Evolutionary conservation across 1,284 basidiomycete species (phyloP), one percentile per base, ranked within the genome.

Genomic region (Boletus semigastroideus): DNA sequence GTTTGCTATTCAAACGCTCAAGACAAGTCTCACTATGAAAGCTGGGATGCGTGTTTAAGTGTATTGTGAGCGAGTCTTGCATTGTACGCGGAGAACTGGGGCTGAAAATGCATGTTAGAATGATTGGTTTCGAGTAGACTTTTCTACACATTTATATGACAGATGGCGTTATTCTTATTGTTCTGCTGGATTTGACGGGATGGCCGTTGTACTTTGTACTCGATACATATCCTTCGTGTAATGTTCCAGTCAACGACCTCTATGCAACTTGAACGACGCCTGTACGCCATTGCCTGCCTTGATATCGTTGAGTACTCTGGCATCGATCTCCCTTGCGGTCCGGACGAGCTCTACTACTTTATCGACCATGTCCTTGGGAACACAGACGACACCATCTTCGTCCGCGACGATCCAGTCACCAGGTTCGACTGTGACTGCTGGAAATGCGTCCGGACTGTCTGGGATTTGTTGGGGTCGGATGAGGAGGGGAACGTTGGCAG

Each of bases 361-460:
- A 16, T 74, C 73, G 12, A 83, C 76, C 49, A 86, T 59, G 3
- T 71, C 74, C 22, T 69, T 72, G 1, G 92, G 87, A 16, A 97
- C 81, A 60, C 87, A 90, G 2, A 98, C 91, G 0, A 96, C 92
- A 0, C 95, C 95, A 65, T 98, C 92, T 51, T 86, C 78, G 66
- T 98, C 95, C 14, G 86, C 94, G 16, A 96, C 70, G 34, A 98
- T 80, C 74, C 87, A 80, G 66, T 97, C 95, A 3, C 87, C 89
- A 3, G 94, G 90, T 20, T 82, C 66, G 5, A 98, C 78, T 1
- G 69, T 78, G 2, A 86, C 76, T 1, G 78, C 58, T 9, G 86
- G 76, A 54, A 88, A 83, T 27, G 61, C 58, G 13, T 58, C 63
- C 17, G 58, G 65, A 53, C 60, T 66, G 19, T 56, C 59, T 46